Percentiles rank a stretch among this genome's conserved stretches.
Evolutionary conservation across 352 stramenopile species (phyloP).

Genomic region (Peronospora farinosa): DNA sequence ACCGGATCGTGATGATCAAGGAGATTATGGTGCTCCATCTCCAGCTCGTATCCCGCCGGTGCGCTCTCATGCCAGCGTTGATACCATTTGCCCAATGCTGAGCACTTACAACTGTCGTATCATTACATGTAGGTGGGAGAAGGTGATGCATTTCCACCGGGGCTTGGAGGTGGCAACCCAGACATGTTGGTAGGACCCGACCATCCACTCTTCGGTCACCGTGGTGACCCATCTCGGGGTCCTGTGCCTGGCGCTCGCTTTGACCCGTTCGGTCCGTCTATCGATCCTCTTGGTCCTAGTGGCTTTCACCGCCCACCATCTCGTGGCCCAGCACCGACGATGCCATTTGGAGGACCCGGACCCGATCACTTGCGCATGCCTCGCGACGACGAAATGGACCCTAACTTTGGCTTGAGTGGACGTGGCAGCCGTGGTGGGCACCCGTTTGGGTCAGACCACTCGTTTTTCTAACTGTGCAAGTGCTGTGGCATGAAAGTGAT

Average conservation of each 20-base stretch:
- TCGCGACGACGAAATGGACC: conserved; percentile 50
- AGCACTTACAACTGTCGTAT: background rate
- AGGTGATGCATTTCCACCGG: conserved; percentile 59
- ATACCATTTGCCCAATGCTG: background rate
- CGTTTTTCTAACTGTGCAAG: conserved; percentile 45
- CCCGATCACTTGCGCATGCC: conserved; percentile 81
- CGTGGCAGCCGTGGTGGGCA: conserved; percentile 26
- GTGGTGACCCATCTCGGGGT: conserved; percentile 45
- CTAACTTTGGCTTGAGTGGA: conserved; percentile 34
- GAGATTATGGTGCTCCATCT: conserved; percentile 10
- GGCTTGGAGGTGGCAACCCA: conserved; percentile 51
- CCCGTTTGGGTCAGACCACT: conserved; percentile 59
- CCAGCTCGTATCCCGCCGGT: conserved; percentile 37
- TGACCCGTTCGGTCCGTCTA: conserved; percentile 70
- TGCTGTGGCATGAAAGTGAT: background rate
- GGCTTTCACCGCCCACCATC: conserved; percentile 34
- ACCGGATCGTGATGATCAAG: conserved; percentile 13
- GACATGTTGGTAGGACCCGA: conserved; percentile 70
- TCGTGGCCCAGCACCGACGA: conserved; percentile 39
- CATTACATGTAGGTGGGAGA: conserved; percentile 37
- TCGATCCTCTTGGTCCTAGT: conserved; percentile 43
- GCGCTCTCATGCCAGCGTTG: conserved; percentile 2
- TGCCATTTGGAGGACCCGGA: conserved; percentile 68
- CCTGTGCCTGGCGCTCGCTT: conserved; percentile 73
- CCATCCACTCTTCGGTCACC: conserved; percentile 65